Evolutionary conservation across 495 filamentous ascomycete species (phyloP).

Genomic region (Rhypophila decipiens): DNA sequence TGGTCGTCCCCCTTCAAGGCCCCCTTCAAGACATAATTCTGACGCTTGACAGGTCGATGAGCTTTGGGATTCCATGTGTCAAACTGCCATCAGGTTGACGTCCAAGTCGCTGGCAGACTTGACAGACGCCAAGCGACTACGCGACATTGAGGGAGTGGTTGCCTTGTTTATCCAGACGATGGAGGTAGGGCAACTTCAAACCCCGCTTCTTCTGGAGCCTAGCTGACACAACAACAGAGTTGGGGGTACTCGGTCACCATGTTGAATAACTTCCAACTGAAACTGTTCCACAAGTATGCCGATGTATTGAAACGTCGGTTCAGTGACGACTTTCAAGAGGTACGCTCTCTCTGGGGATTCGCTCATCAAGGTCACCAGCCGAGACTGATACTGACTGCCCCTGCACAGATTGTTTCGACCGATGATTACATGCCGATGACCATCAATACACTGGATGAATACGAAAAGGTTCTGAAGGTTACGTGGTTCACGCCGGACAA

Average conservation of each 20-base stretch:
- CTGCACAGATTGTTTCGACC: constrained; percentile 84
- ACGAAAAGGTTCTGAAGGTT: constrained; percentile 88
- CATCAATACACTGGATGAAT: constrained; percentile 81
- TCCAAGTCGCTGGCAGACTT: constrained; percentile 68
- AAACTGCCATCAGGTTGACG: constrained; percentile 73
- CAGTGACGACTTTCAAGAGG: constrained; percentile 88
- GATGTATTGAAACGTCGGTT: constrained; percentile 86
- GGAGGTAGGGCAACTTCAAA: constrained; percentile 71
- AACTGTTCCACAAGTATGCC: constrained; percentile 86
- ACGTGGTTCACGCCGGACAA: constrained; percentile 89
- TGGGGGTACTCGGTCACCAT: constrained; percentile 82
- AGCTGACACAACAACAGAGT: constrained; percentile 45
- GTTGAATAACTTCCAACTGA: constrained; percentile 76
- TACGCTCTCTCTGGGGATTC: constrained; percentile 20
- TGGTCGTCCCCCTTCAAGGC: constrained; percentile 17
- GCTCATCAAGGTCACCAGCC: constrained; percentile 26
- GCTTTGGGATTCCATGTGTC: constrained; percentile 97
- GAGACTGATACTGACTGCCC: constrained; percentile 64
- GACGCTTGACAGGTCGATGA: constrained; percentile 67
- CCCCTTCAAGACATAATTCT: constrained; percentile 8
- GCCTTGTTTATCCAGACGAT: constrained; percentile 96
- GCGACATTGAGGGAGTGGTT: constrained; percentile 88
- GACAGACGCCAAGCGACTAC: constrained; percentile 72
- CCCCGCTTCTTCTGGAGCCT: neutral
- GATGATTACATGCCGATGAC: constrained; percentile 99